These are phyloP conservation scores for Kwoniella europaea DNA, from an alignment of 768 basidiomycete species.

Conservation along the genomic window DNA sequence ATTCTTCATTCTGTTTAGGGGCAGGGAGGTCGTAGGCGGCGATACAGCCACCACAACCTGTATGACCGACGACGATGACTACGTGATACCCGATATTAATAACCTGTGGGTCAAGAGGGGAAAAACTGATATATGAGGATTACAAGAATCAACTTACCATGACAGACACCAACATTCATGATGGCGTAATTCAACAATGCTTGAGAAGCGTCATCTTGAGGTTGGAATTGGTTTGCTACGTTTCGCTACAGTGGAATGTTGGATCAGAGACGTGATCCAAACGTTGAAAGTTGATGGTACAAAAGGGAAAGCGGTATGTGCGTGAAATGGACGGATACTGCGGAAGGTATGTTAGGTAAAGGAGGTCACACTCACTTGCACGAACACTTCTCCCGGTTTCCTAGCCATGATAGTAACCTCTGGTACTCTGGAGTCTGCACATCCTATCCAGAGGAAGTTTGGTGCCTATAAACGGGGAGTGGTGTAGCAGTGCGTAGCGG, in stretches of 20 bases:
- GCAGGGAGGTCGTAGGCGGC: conserved; percentile 48
- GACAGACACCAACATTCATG: conserved; percentile 70
- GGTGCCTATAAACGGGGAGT: conserved; percentile 42
- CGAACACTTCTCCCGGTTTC: conserved; percentile 77
- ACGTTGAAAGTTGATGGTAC: background rate
- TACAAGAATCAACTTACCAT: conserved; percentile 77
- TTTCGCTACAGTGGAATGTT: conserved; percentile 67
- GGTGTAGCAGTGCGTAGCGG: background rate
- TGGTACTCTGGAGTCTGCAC: conserved; percentile 81
- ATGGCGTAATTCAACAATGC: conserved; percentile 79
- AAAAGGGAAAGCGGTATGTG: background rate
- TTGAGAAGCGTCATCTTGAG: conserved; percentile 71
- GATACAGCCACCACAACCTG: conserved; percentile 76
- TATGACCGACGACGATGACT: conserved; percentile 85
- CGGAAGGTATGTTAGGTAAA: background rate
- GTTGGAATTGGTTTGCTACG: conserved; percentile 85
- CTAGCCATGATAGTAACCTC: conserved; percentile 66
- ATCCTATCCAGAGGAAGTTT: conserved; percentile 57
- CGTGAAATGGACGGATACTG: no score
- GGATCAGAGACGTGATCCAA: no score
- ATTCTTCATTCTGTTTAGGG: conserved; percentile 28
- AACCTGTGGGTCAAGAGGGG: no score
- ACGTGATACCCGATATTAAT: no score
- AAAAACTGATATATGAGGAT: no score
- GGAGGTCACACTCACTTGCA: conserved; percentile 37